Evolutionary conservation across 148 eudicot species (phyloP).

Genomic region (Beta vulgaris): DNA sequence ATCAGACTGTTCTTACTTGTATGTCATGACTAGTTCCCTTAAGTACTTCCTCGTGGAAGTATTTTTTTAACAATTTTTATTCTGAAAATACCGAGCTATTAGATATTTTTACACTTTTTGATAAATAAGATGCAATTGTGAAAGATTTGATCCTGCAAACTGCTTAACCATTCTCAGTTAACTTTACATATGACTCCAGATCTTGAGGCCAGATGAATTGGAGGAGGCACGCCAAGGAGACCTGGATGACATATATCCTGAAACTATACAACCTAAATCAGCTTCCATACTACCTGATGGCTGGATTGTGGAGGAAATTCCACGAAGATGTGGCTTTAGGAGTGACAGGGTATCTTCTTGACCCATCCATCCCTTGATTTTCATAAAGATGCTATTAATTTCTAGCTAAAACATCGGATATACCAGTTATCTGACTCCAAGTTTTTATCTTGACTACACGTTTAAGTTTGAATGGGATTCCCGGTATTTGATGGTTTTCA

Average conservation of each 20-base stretch:
- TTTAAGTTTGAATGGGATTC: not conserved
- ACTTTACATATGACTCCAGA: slow-evolving; percentile 19
- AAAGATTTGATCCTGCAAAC: slow-evolving; percentile 2
- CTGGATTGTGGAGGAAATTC: slow-evolving; percentile 54
- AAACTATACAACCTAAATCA: slow-evolving; percentile 23
- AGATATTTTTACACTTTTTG: not conserved
- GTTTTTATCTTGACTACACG: not conserved
- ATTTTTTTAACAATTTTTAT: no score
- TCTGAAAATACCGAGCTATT: no score
- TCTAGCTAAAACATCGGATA: not conserved
- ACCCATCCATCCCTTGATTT: not conserved
- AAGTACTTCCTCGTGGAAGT: no score
- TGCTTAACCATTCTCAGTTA: slow-evolving; percentile 1
- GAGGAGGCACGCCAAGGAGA: slow-evolving; percentile 19
- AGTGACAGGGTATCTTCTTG: slow-evolving; percentile 51
- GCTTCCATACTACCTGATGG: slow-evolving; percentile 46
- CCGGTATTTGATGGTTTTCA: not conserved
- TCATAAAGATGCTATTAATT: not conserved
- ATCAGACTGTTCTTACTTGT: no score
- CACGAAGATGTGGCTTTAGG: slow-evolving; percentile 40
- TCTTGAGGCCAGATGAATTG: slow-evolving; percentile 33
- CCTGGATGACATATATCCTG: slow-evolving; percentile 16
- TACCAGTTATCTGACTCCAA: not conserved
- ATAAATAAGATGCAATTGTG: not conserved
- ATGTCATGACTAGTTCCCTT: no score